These are phyloP conservation scores for Kwoniella dejecticola DNA, from an alignment of 768 basidiomycete genomes.

Conservation along the genomic window DNA sequence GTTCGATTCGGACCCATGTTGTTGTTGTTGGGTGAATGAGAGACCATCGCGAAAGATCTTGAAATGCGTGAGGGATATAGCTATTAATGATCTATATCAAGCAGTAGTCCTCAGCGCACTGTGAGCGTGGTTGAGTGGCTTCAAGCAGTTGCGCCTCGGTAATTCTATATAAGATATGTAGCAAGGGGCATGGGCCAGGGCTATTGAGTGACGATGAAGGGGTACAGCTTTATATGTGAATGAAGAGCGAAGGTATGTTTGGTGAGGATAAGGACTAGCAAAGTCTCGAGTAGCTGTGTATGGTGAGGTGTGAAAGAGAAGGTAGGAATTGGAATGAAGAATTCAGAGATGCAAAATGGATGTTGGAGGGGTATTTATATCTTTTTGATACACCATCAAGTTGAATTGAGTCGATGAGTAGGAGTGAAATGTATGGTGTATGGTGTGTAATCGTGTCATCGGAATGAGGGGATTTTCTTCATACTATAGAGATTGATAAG, in stretches of 20 bases:
- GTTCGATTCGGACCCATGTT: neutral
- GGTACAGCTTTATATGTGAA: neutral
- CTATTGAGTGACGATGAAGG: neutral
- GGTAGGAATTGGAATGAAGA: neutral
- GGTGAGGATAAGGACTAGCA: neutral
- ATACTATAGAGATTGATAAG: too few relatives aligned
- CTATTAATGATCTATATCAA: neutral
- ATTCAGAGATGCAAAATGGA: neutral
- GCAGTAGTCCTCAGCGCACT: constrained; percentile 11
- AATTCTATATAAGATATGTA: neutral
- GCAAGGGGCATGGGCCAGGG: too few relatives aligned
- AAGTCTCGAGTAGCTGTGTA: neutral
- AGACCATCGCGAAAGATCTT: constrained; percentile 8
- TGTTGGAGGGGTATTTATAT: neutral
- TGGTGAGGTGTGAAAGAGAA: neutral
- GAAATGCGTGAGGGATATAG: too few relatives aligned
- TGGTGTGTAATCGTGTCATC: too few relatives aligned
- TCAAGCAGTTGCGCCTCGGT: neutral
- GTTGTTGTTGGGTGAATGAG: neutral
- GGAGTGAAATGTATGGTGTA: too few relatives aligned
- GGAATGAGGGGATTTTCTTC: too few relatives aligned
- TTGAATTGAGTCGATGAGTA: too few relatives aligned
- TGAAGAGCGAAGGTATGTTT: neutral
- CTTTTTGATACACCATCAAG: neutral
- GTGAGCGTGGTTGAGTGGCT: neutral